Conservation (phyloP, 1,139 yeast genomes). For the Ashbya aceris region DNA sequence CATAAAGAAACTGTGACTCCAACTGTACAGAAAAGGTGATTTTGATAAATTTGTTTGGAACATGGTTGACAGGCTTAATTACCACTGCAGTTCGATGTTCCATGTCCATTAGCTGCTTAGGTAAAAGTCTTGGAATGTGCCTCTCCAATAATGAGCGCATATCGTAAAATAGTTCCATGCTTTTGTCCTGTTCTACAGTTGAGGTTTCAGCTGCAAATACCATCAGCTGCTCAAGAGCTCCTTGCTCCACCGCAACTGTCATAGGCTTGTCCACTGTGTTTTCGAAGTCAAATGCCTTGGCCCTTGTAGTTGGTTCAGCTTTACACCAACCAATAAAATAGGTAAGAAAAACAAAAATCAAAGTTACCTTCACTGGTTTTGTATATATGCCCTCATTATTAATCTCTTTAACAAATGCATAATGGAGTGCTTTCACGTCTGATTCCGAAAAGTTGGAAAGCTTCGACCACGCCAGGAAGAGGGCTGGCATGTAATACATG, state of each 20-base stretch:
- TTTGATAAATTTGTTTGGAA: slow-evolving; percentile 6
- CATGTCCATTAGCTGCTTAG: slow-evolving; percentile 38
- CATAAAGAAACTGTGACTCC: slow-evolving; percentile 19
- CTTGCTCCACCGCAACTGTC: slow-evolving; percentile 47
- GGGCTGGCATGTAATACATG: slow-evolving; percentile 56
- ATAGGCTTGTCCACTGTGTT: slow-evolving; percentile 42
- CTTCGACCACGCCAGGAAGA: slow-evolving; percentile 39
- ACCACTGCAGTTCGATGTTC: slow-evolving; percentile 13
- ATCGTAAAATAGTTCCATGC: slow-evolving; percentile 47
- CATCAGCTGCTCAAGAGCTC: slow-evolving; percentile 75
- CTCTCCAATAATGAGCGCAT: slow-evolving; percentile 59
- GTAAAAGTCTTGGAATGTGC: slow-evolving; percentile 48
- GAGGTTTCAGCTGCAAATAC: slow-evolving; percentile 64
- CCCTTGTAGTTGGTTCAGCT: slow-evolving; percentile 33
- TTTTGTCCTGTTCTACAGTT: slow-evolving; percentile 28
- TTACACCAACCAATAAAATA: slow-evolving; percentile 69
- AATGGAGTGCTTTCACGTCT: slow-evolving; percentile 33
- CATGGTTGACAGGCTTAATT: slow-evolving; percentile 2
- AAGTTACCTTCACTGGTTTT: slow-evolving; percentile 50
- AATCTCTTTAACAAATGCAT: slow-evolving; percentile 27
- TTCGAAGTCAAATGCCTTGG: slow-evolving; percentile 36
- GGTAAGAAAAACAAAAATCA: slow-evolving; percentile 52
- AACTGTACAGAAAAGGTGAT: slow-evolving; percentile 20
- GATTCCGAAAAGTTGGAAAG: slow-evolving; percentile 26
- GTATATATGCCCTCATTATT: slow-evolving; percentile 36